Conservation (phyloP, 176 grass and related monocot species). For the Typha latifolia region DNA sequence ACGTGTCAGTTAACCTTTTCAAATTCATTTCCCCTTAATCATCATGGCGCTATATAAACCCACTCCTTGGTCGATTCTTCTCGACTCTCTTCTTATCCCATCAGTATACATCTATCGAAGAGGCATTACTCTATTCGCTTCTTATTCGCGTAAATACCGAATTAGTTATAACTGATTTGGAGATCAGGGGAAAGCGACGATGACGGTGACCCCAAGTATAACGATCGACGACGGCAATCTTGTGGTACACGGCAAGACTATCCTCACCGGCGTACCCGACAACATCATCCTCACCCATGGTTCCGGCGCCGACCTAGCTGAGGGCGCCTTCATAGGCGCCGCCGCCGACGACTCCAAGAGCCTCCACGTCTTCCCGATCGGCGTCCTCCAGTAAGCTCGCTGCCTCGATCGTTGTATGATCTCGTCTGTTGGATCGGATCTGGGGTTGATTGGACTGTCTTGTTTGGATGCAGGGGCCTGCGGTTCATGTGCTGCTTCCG, state of each 20-base stretch:
- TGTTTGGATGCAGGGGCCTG: slow-evolving; percentile 27
- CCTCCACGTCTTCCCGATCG: slow-evolving; percentile 64
- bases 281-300: slow-evolving; percentile 41
- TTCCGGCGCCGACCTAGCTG: slow-evolving; percentile 34
- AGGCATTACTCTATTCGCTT: too few relatives aligned
- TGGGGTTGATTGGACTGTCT: background rate
- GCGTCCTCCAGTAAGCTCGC: slow-evolving; percentile 40
- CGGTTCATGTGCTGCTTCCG: slow-evolving; percentile 66
- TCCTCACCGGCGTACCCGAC: slow-evolving; percentile 57
- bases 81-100: too few relatives aligned
- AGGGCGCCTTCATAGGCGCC: slow-evolving; percentile 60
- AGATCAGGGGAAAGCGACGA: slow-evolving; percentile 8
- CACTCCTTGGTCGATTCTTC: too few relatives aligned
- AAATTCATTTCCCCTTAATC: too few relatives aligned
- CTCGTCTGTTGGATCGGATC: background rate
- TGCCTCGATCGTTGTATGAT: background rate
- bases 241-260: slow-evolving; percentile 49
- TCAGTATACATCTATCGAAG: too few relatives aligned
- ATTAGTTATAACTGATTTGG: too few relatives aligned
- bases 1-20: too few relatives aligned
- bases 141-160: too few relatives aligned
- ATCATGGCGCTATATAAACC: too few relatives aligned
- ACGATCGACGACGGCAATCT: slow-evolving; percentile 48
- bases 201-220: slow-evolving; percentile 61
- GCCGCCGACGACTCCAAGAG: slow-evolving; percentile 42